Conservation (phyloP, 139 green algal genomes). For the Pleodorina starrii region DNA sequence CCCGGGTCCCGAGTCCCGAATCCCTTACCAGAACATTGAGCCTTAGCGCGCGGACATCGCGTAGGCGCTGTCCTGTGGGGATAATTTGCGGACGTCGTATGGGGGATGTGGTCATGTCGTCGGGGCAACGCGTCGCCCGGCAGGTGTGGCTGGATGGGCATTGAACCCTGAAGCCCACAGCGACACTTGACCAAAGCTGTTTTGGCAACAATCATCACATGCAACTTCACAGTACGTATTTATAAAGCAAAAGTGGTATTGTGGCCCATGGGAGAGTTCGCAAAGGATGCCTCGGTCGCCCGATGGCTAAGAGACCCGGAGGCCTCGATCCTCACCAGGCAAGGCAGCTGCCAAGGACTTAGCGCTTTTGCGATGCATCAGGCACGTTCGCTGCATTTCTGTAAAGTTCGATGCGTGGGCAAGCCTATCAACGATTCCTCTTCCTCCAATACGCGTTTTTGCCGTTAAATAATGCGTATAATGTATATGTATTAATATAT, state of each 20-base stretch:
- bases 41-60: neutral
- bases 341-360: neutral
- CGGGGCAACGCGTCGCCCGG: no score
- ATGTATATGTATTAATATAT: slow-evolving; percentile 1
- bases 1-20: no score
- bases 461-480: neutral
- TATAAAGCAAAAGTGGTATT: neutral
- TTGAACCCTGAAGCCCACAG: neutral
- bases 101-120: no score
- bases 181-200: neutral
- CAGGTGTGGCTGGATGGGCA: neutral
- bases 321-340: neutral
- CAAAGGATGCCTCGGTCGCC: no score
- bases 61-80: neutral
- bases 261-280: neutral
- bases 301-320: neutral
- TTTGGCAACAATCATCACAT: neutral
- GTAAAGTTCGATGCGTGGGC: neutral
- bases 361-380: neutral
- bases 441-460: neutral
- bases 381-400: slow-evolving; percentile 1
- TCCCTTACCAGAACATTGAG: neutral
- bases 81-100: no score
- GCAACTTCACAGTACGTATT: neutral
- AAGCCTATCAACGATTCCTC: slow-evolving; percentile 2